Evolutionary conservation across 2,329 filamentous ascomycete genomes (phyloP).

Genomic region (Neocatenulostroma microsporum): DNA sequence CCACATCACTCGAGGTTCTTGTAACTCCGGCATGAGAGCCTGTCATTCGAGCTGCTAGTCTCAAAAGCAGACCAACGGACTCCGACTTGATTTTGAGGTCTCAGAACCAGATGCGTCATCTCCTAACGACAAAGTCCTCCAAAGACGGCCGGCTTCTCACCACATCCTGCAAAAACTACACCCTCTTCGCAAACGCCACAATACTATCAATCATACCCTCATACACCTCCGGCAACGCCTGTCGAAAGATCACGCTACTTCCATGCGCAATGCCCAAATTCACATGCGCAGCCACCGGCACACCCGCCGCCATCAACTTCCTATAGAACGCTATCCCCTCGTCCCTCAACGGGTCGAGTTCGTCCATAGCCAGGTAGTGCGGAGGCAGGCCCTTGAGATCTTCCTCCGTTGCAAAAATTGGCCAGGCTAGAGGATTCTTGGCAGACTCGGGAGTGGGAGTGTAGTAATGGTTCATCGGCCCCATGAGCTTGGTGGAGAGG

Average conservation of each 20-base stretch:
- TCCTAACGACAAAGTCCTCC: too few relatives aligned
- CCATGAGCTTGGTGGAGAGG: constrained; percentile 8
- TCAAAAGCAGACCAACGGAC: too few relatives aligned
- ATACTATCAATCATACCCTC: constrained; percentile 17
- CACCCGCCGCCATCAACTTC: constrained; percentile 22
- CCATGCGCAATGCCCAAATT: constrained; percentile 23
- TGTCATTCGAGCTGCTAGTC: too few relatives aligned
- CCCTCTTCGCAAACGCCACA: constrained; percentile 20
- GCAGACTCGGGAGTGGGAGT: constrained; percentile 12
- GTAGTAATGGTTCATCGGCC: constrained; percentile 15
- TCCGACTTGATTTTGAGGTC: too few relatives aligned
- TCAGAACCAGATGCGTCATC: too few relatives aligned
- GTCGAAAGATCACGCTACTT: constrained; percentile 17
- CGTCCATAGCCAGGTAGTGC: constrained; percentile 22
- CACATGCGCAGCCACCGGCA: constrained; percentile 18
- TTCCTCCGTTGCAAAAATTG: constrained; percentile 23
- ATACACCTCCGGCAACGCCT: constrained; percentile 21
- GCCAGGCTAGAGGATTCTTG: constrained; percentile 25
- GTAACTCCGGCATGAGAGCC: too few relatives aligned
- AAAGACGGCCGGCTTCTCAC: too few relatives aligned
- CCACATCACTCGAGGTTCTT: too few relatives aligned
- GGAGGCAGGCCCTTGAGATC: constrained; percentile 25
- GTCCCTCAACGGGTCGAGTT: constrained; percentile 26
- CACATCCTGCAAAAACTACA: too few relatives aligned
- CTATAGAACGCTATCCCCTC: constrained; percentile 25